phyloP scores from a whole-genome alignment of 306 rosid genomes.

The Elaeagnus macrophylla region DNA sequence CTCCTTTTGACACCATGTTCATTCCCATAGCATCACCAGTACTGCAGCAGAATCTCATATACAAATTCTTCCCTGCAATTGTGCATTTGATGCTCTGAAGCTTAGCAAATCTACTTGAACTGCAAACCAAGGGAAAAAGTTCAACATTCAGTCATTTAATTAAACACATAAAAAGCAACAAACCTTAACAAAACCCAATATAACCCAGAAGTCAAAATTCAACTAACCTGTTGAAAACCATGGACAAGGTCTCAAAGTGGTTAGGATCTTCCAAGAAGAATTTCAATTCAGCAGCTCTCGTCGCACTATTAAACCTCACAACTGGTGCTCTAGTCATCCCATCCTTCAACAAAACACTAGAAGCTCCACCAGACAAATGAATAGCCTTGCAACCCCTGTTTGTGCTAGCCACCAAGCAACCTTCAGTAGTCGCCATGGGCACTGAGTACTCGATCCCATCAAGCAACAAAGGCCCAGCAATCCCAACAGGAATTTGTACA shows the following conservation, averaged over 20 bases:
- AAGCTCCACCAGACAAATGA: slow-evolving; percentile 66
- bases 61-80: slow-evolving; percentile 72
- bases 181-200: neutral
- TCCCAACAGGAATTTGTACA: slow-evolving; percentile 80
- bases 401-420: slow-evolving; percentile 74
- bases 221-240: slow-evolving; percentile 57
- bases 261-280: slow-evolving; percentile 55
- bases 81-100: slow-evolving; percentile 48
- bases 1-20: slow-evolving; percentile 97
- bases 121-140: slow-evolving; percentile 5
- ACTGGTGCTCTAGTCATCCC: slow-evolving; percentile 90
- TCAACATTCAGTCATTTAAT: neutral
- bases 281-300: slow-evolving; percentile 66
- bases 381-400: slow-evolving; percentile 91
- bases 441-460: slow-evolving; percentile 63
- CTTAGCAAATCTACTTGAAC: slow-evolving; percentile 80
- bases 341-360: slow-evolving; percentile 50
- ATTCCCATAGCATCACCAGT: slow-evolving; percentile 98
- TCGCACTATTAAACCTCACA: slow-evolving; percentile 56
- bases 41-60: slow-evolving; percentile 62
- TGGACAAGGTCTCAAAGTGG: slow-evolving; percentile 51
- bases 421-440: slow-evolving; percentile 95
- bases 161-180: neutral
- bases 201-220: neutral
- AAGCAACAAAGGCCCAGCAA: slow-evolving; percentile 69